Evolutionary conservation across 352 stramenopile genomes (phyloP).

Genomic region (Pythium scleroteichum): DNA sequence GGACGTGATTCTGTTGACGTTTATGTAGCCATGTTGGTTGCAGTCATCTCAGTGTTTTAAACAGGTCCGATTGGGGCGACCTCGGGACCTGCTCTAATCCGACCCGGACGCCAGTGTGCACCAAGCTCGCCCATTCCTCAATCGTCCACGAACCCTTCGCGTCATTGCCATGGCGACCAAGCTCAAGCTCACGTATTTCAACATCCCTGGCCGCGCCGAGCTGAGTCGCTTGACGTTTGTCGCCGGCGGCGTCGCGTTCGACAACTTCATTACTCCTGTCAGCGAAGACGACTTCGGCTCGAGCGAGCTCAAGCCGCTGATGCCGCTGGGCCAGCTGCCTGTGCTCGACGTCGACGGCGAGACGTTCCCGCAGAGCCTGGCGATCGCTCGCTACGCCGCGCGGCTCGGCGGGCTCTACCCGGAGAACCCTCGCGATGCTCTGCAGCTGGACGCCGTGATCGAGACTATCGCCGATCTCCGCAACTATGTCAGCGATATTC

Average conservation of each 20-base stretch:
- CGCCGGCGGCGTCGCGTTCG: slow-evolving; percentile 46
- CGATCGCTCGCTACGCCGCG: slow-evolving; percentile 60
- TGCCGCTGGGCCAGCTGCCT: slow-evolving; percentile 50
- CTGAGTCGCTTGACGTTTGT: slow-evolving; percentile 45
- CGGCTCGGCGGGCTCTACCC: slow-evolving; percentile 65
- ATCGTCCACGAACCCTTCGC: not conserved
- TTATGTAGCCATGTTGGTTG: not conserved
- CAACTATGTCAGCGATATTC: slow-evolving; percentile 34
- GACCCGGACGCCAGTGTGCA: not conserved
- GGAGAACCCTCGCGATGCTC: slow-evolving; percentile 43
- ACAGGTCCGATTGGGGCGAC: not conserved
- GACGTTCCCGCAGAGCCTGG: slow-evolving; percentile 50
- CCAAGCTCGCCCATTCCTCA: not conserved
- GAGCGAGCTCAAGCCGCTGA: slow-evolving; percentile 32
- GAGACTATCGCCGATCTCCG: slow-evolving; percentile 47
- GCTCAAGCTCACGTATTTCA: slow-evolving; percentile 60
- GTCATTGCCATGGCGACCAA: slow-evolving; percentile 2
- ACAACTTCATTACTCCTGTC: slow-evolving; percentile 36
- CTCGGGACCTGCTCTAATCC: not conserved
- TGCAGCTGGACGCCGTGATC: slow-evolving; percentile 51
- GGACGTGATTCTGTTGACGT: too few relatives aligned
- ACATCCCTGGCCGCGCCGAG: slow-evolving; percentile 46
- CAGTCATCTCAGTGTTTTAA: not conserved
- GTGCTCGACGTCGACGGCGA: slow-evolving; percentile 50
- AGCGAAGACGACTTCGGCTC: slow-evolving; percentile 26